Evolutionary conservation across 352 stramenopile genomes (phyloP), one percentile per base, ranked within the genome.

Genomic region (Globisporangium uncinulatum): DNA sequence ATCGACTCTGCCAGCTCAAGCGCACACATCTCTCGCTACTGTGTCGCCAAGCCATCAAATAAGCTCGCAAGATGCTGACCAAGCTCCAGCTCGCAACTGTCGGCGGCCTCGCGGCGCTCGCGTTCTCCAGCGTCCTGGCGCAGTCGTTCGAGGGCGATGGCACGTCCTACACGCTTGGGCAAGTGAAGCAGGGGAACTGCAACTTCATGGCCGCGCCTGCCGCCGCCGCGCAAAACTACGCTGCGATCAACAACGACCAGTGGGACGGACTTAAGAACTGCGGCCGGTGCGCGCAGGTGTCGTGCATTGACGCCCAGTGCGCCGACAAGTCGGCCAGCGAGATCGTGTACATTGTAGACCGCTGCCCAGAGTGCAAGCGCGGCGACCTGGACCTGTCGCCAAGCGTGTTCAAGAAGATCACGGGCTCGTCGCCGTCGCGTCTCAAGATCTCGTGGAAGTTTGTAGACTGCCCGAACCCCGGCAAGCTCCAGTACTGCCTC

Each of bases 321-420:
- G 31, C 61, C 13, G 67, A 81, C 59, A 62, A 71, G 48, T 65
- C 51, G 37, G 77, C 49, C 48, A 74, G 62, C 1, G 59, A 76
- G 21, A 54, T 82, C 39, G 71, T 89, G 44, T 70, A 89, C 54
- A 71, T 92, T 46, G 59, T 88, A 10, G 80, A 92, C 61, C 74
- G 75, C 1, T 92, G 83, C 53, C 83, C 83, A 1, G 83, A 90
- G 60, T 92, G 83, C 68, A 62, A 61, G 34, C 46, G 83, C n/a
- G 83, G 83, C 36, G 80, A 87, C 51, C 50, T 79, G 63, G 56
- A 84, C 70, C 48, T 87, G 15, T 79, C 67, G 14, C 66, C 69
- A 2, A 63, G 48, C 3, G 67, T 82, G 19, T 82, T 77, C 54
- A 37, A 56, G 1, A 57, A 51, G 11, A 48, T 82, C 55, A 82